Evolutionary conservation across 2,329 filamentous ascomycete genomes (phyloP), one percentile per base, ranked within the genome.

Genomic region (Mollisiaceae sp.): DNA sequence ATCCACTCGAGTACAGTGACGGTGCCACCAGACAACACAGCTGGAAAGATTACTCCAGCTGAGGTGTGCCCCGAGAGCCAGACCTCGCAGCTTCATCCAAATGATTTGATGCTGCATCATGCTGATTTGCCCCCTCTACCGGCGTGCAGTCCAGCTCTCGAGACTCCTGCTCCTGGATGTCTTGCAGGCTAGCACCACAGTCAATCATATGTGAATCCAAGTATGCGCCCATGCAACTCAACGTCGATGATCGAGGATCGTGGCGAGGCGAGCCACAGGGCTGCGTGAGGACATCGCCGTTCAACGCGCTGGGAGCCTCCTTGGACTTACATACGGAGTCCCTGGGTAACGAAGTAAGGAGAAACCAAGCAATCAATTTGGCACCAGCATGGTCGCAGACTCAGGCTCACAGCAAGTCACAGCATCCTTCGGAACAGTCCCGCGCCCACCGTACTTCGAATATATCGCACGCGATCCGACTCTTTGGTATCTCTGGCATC

Each of bases 121-220:
- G 27, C 55, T 38, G 32, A 57, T 20, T 57, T 57, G 32, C 35
- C n/a, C 32, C 36, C 27, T 36, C 32, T 20, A 36, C 50, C 50
- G 43, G 20, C 55, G 22, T 20, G 24, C 45, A 57, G 9, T 57
- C 59, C 59, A 61, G 45, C 54, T 32, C 39, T 47, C 61, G 54
- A 59, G 39, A 38, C n/a, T 45, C 61, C 11, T 35, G 35, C n/a
- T 45, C 61, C 11, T 35, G 35, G 27, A 63, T 63, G 61, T 58
- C 61, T 58, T 63, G 60, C 50, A 58, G 41, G 52, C 32, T 39
- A 43, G 22, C 36, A 9, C 54, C 20, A 14, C 52, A 50, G 43
- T 59, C 61, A 63, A 59, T 63, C 60, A 55, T 57, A 57, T 57
- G 60, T 39, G 41, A 24, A 54, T 39, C 45, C 45, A 38, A 52